Conservation (phyloP, 1,284 basidiomycete species). For the Puccinia coronata region DNA sequence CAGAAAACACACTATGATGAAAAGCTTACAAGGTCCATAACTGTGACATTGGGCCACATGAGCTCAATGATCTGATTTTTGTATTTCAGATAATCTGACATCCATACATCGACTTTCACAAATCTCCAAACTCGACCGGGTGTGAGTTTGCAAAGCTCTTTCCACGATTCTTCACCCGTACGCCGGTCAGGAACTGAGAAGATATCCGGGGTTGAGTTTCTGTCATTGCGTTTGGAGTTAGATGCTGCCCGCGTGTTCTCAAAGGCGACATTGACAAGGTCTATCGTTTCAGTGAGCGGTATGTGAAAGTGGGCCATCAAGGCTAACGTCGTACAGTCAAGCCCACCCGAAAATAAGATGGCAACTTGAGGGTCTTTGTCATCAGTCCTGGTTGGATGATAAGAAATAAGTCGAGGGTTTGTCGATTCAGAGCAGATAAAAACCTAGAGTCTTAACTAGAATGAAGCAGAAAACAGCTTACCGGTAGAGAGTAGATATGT, state of each 20-base stretch:
- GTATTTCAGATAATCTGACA: slow-evolving; percentile 40
- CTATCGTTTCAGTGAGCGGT: slow-evolving; percentile 75
- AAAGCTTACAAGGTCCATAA: slow-evolving; percentile 81
- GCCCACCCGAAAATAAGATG: slow-evolving; percentile 91
- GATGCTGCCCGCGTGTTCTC: slow-evolving; percentile 78
- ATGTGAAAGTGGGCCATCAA: slow-evolving; percentile 77
- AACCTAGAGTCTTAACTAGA: background rate
- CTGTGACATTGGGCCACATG: slow-evolving; percentile 57
- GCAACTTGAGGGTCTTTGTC: slow-evolving; percentile 67
- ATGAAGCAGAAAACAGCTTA: background rate
- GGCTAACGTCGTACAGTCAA: slow-evolving; percentile 85
- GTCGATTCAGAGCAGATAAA: background rate
- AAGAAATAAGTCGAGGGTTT: background rate
- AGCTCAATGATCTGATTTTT: slow-evolving; percentile 49
- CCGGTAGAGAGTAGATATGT: slow-evolving; percentile 34
- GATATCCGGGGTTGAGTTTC: slow-evolving; percentile 34
- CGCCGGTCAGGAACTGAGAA: slow-evolving; percentile 80
- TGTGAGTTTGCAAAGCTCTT: slow-evolving; percentile 72
- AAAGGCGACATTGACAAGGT: slow-evolving; percentile 93
- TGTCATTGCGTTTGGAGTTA: slow-evolving; percentile 15
- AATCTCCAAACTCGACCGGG: slow-evolving; percentile 84
- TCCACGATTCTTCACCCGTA: slow-evolving; percentile 74
- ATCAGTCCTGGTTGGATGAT: slow-evolving; percentile 12
- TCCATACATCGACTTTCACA: slow-evolving; percentile 60
- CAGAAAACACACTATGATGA: background rate